Evolutionary conservation across 1,139 yeast genomes (phyloP).

Genomic region (Yamadazyma mexicana): DNA sequence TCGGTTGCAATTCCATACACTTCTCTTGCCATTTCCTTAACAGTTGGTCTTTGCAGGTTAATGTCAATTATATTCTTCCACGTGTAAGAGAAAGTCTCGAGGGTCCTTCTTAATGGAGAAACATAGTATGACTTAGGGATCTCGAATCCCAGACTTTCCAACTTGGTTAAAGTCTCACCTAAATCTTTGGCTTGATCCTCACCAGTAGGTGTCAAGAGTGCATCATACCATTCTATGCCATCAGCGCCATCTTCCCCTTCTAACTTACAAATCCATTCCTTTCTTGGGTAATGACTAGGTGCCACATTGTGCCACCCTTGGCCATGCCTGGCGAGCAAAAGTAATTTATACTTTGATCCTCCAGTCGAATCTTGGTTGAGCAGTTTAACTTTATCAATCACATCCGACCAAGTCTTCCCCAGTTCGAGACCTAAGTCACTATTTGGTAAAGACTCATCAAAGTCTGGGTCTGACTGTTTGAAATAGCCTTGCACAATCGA

Average conservation of each 20-base stretch:
- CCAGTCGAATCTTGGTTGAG: conserved; percentile 11
- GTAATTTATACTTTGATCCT: conserved; percentile 23
- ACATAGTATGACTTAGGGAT: conserved; percentile 30
- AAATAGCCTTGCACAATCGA: conserved; percentile 9
- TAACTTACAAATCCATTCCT: conserved; percentile 37
- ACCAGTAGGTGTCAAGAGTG: conserved; percentile 33
- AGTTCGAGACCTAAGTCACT: conserved; percentile 11
- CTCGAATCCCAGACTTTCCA: conserved; percentile 22
- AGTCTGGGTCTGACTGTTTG: conserved; percentile 9
- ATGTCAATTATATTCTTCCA: conserved; percentile 23
- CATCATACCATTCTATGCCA: conserved; percentile 38
- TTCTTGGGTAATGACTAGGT: conserved; percentile 15
- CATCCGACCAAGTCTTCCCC: conserved; percentile 13
- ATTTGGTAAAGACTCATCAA: conserved; percentile 4
- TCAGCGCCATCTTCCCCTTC: conserved; percentile 31
- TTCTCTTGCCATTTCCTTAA: conserved; percentile 38
- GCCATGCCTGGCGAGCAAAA: conserved; percentile 53
- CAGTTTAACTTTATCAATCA: conserved; percentile 10
- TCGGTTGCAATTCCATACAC: conserved; percentile 39
- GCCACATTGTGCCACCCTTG: conserved; percentile 69
- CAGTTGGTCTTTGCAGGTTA: conserved; percentile 19
- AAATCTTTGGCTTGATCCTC: conserved; percentile 20
- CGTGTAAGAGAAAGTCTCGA: conserved; percentile 32
- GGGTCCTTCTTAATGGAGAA: conserved; percentile 37
- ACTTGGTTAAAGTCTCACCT: conserved; percentile 19